Evolutionary conservation across 345 rosid species (phyloP).

Genomic region (Schrenkiella parvula): DNA sequence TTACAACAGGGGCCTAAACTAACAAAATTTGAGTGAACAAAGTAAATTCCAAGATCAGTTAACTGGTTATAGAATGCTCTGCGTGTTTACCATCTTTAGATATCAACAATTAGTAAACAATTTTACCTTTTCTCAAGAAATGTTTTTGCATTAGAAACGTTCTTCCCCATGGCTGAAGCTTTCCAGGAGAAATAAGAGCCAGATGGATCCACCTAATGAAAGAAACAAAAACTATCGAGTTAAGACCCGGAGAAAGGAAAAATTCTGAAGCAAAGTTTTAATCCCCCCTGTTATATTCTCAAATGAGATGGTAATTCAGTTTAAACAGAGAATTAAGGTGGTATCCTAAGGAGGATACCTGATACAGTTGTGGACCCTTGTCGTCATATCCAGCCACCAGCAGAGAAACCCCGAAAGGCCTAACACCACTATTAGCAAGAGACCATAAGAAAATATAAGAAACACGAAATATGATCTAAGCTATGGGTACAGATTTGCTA

Average conservation of each 20-base stretch:
- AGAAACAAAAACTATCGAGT: background rate
- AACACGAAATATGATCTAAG: background rate
- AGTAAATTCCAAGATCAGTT: background rate
- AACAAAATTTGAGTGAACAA: background rate
- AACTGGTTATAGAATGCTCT: background rate
- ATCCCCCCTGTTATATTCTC: no score
- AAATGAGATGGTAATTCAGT: background rate
- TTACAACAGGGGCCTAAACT: background rate
- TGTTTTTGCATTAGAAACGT: slow-evolving; percentile 90
- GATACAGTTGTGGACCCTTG: slow-evolving; percentile 90
- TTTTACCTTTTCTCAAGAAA: slow-evolving; percentile 89
- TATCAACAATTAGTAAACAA: background rate
- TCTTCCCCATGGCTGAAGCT: slow-evolving; percentile 98
- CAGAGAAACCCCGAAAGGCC: slow-evolving; percentile 95
- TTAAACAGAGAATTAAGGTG: background rate
- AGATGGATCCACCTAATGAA: slow-evolving; percentile 80
- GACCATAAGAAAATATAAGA: slow-evolving; percentile 3
- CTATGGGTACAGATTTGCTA: background rate
- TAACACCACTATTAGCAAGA: slow-evolving; percentile 60
- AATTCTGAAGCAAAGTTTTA: background rate
- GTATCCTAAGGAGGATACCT: slow-evolving; percentile 43
- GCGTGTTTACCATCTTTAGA: background rate
- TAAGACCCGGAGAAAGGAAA: background rate
- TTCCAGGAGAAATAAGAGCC: slow-evolving; percentile 99
- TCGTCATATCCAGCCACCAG: slow-evolving; percentile 92